Percentiles rank a stretch among this genome's conserved stretches.
Conservation (phyloP, 352 stramenopile species). For the Phytophthora ramorum region DNA sequence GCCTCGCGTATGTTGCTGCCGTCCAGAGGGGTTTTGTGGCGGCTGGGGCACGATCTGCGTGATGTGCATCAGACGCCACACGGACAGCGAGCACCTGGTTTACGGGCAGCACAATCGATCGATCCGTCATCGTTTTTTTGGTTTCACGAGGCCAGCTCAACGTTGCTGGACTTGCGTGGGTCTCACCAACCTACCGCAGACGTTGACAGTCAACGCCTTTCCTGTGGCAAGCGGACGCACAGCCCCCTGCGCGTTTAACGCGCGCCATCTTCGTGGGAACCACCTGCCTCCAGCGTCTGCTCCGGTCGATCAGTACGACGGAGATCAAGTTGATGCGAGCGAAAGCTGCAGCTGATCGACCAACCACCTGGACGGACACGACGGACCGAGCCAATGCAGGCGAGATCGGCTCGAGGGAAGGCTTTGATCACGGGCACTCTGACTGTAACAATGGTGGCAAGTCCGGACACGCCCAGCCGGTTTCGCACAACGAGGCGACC, state of each 20-base stretch:
- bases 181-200: background rate
- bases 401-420: background rate
- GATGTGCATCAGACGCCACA: conserved; percentile 20
- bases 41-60: conserved; percentile 13
- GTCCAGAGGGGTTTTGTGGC: conserved; percentile 11
- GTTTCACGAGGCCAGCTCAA: conserved; percentile 9
- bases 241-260: conserved; percentile 19
- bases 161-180: background rate
- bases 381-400: conserved; percentile 20
- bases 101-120: conserved; percentile 28
- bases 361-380: conserved; percentile 3
- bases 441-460: background rate
- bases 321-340: background rate
- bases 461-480: conserved; percentile 12
- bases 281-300: conserved; percentile 23
- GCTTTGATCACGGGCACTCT: background rate
- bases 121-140: conserved; percentile 27
- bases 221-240: conserved; percentile 20
- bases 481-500: conserved; percentile 8
- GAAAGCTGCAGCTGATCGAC: background rate
- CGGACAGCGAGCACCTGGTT: conserved; percentile 32
- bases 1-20: too few species aligned
- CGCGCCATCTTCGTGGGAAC: conserved; percentile 15
- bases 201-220: conserved; percentile 8
- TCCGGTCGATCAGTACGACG: conserved; percentile 19